Base-by-base conservation (phyloP, 257 asterid genomes). In the Solanum chmielewskii region DNA sequence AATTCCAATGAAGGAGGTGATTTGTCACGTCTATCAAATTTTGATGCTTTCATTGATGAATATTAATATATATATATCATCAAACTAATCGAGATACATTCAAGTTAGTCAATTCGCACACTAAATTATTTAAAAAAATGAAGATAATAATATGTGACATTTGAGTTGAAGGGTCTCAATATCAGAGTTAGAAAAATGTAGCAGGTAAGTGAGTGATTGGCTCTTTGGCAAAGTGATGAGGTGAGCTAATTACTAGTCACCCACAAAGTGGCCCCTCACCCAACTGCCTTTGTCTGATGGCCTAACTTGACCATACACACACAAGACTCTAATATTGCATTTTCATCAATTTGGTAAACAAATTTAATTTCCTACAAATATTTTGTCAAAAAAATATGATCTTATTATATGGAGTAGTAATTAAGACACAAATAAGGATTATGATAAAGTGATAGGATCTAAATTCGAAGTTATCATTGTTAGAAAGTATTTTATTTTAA, bases 271-370 rank as follows among this genome's bases (percentile, higher is more conserved):
- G 85, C 16, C 83, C 70, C n/a, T 15, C 5, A 74, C 82, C 75
- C 85, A 86, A 35, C 85, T 35, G 25, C 77, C 41, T 75, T 73
- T 86, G 45, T 76, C 60, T 76, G 85, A 76, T 86, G 80, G 78
- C 88, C 88, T 86, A 86, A 60, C 88, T 77, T 86, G 66, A 44
- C 81, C 64, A 68, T 7, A 41, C 21, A 68, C 68, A 84, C 45
- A 9, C 10, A 52, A 52, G 1, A 39, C 1, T 31, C 20, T 31
- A 81, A 81, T 25, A 27, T 5, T 25, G 45, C 68, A 47, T 80
- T 44, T 62, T 33, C 75, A 27, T 66, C 20, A 41, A 13, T 77
- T 49, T 77, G 49, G 69, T 64, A 47, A 77, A 16, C 77, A 21
- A 77, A 73, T 39, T 62, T 25, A 45, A 27, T 87, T 68, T 35